Base-by-base conservation (phyloP, 2,329 filamentous ascomycete species). In the Penicillium sp. region DNA sequence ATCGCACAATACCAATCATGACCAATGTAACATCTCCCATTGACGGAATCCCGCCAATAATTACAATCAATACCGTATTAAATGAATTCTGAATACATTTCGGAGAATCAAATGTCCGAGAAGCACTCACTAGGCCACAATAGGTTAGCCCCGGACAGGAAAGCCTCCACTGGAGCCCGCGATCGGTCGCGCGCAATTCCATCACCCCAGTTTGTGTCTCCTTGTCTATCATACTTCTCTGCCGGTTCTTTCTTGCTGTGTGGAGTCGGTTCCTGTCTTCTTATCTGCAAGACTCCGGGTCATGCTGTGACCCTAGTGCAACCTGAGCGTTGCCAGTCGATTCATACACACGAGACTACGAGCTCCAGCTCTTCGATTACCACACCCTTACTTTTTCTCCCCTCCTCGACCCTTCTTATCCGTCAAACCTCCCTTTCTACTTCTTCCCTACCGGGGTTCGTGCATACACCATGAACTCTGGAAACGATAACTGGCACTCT, bases 401-500 rank as follows among this genome's bases (percentile, higher is more conserved):
- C 59, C 60, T 42, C n/a, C 16, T 50, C 48, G 48, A 50, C 37
- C 38, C 31, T 50, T 43, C 19, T 26, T 43, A 35, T 50, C 55
- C 58, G 61, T 57, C 56, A 56, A 58, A 57, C 46, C 54, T 58
- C 54, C 35, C 47, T 25, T 53, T 55, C 40, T 43, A 49, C 49
- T 50, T 51, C 31, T 31, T 37, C 22, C 16, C 45, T 33, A 40
- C 28, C 47, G 14, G 41, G 53, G 58, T 66, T 65, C 55, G 68
- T 66, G 65, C 55, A 53, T 48, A 60, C 55, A 70, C 55, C 57
- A 77, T 77, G 74, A 77, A 77, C 62, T 67, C 74, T 63, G 74
- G 72, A 59, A 75, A 72, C 62, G 74, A 76, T 70, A 72, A 67
- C 56, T 77, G 74, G 74, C 73, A 76, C 64, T 70, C 70, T 28